Percentiles rank a stretch among this genome's conserved stretches.
phyloP scores from a whole-genome alignment of 768 basidiomycete species.

The Ramaria sp. region DNA sequence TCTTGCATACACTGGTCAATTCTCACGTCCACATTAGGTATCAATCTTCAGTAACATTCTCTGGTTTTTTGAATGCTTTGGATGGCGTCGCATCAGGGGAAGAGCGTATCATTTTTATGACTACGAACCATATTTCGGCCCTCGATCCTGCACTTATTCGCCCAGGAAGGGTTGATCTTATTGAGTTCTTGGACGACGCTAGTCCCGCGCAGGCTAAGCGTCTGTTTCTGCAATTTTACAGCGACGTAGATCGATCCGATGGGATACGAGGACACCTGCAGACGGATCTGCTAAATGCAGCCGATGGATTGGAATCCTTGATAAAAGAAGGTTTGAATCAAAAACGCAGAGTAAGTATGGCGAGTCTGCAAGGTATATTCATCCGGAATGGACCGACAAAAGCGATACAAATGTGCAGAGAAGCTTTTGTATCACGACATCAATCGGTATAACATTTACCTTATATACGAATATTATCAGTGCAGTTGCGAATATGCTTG shows the following conservation, averaged over 20 bases:
- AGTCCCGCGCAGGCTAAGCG: constrained; percentile 65
- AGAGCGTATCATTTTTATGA: constrained; percentile 98
- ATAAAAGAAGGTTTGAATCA: constrained; percentile 40
- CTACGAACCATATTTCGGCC: constrained; percentile 87
- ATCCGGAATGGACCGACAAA: constrained; percentile 59
- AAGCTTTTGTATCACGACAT: constrained; percentile 13
- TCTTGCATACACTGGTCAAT: background rate
- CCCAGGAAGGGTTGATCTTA: constrained; percentile 88
- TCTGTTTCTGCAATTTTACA: constrained; percentile 82
- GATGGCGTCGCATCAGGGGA: constrained; percentile 98
- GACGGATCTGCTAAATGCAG: constrained; percentile 16
- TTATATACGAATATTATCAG: too few species aligned
- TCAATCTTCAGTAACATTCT: constrained; percentile 94
- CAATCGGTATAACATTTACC: too few species aligned
- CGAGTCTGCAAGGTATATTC: constrained; percentile 89
- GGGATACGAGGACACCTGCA: constrained; percentile 14
- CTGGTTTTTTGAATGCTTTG: constrained; percentile 91
- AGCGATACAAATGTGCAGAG: constrained; percentile 40
- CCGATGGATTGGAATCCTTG: constrained; percentile 38
- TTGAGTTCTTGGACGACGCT: constrained; percentile 78
- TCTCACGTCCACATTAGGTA: constrained; percentile 40
- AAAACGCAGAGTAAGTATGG: constrained; percentile 80
- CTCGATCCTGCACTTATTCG: constrained; percentile 93
- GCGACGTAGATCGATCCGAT: constrained; percentile 24
- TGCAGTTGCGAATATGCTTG: too few species aligned